phyloP scores from a whole-genome alignment of 306 rosid species.

The Gastrolobium bilobum region DNA sequence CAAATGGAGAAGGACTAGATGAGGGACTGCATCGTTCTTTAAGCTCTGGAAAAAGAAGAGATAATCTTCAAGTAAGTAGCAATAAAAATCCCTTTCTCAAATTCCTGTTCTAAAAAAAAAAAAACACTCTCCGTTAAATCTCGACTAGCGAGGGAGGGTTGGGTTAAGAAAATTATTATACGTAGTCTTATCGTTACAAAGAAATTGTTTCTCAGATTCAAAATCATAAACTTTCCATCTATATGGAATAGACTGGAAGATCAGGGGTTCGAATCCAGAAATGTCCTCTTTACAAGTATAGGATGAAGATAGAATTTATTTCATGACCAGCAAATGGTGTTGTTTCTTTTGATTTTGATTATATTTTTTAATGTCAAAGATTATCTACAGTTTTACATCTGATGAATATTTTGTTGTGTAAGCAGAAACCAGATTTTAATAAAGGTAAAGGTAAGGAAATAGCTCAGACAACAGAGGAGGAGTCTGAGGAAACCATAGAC shows the following conservation, averaged over 20 bases:
- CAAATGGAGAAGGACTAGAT: constrained; percentile 52
- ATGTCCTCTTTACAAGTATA: no score
- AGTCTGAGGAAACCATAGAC: no score
- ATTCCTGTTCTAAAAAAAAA: constrained; percentile 21
- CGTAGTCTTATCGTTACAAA: no score
- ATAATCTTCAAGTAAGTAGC: constrained; percentile 51
- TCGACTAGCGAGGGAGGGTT: no score
- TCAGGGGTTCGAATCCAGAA: no score
- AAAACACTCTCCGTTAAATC: no score
- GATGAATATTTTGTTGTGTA: not conserved
- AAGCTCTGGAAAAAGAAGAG: constrained; percentile 52
- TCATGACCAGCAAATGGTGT: constrained; percentile 58
- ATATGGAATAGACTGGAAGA: no score
- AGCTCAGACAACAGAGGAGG: not conserved
- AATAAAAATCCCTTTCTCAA: constrained; percentile 36
- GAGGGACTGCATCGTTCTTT: constrained; percentile 64
- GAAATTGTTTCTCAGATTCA: no score
- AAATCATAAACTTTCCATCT: no score
- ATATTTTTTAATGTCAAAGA: not conserved
- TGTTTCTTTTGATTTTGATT: constrained; percentile 36
- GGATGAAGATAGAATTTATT: constrained; percentile 52
- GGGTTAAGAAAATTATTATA: no score
- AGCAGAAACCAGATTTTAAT: not conserved
- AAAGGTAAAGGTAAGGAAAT: not conserved
- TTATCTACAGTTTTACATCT: not conserved